A percentile compares a stretch with the other conserved stretches of the same genome.
Evolutionary conservation across 306 rosid genomes (phyloP).

Genomic region (Castanopsis chinensis): DNA sequence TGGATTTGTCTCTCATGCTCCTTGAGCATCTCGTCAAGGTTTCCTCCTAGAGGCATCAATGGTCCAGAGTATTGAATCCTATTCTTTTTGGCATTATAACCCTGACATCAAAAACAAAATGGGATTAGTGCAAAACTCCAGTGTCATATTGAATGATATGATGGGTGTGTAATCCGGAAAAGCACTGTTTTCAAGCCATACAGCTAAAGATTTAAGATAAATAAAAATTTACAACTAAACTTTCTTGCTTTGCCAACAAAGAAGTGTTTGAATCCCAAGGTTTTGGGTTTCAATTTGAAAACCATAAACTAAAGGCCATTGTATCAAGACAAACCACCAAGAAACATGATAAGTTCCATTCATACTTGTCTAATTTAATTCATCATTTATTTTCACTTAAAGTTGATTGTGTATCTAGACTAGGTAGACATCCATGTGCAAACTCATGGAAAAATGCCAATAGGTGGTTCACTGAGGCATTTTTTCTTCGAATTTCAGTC

Average conservation of each 20-base stretch:
- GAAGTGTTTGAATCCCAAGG: too few species aligned
- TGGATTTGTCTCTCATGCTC: conserved; percentile 80
- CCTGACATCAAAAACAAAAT: conserved; percentile 40
- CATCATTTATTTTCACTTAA: neutral
- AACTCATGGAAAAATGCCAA: neutral
- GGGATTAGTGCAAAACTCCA: conserved; percentile 10
- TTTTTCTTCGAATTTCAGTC: neutral
- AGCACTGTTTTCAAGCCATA: neutral
- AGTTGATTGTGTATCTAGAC: neutral
- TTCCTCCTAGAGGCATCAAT: conserved; percentile 53
- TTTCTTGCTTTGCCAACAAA: neutral
- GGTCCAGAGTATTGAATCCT: conserved; percentile 73
- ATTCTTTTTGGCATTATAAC: conserved; percentile 37
- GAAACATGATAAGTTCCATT: neutral
- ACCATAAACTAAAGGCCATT: conserved; percentile 2
- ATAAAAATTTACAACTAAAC: neutral
- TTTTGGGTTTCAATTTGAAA: too few species aligned
- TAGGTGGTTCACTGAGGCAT: neutral
- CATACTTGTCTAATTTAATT: neutral
- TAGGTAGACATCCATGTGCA: neutral
- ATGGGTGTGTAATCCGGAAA: neutral
- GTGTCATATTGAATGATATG: conserved; percentile 2
- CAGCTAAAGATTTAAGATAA: conserved; percentile 3
- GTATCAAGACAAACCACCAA: conserved; percentile 8
- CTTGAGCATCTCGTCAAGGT: conserved; percentile 73